These are phyloP conservation scores for Bryum argenteum DNA, from an alignment of 225 moss, liverwort and hornwort genomes.

Conservation along the genomic window DNA sequence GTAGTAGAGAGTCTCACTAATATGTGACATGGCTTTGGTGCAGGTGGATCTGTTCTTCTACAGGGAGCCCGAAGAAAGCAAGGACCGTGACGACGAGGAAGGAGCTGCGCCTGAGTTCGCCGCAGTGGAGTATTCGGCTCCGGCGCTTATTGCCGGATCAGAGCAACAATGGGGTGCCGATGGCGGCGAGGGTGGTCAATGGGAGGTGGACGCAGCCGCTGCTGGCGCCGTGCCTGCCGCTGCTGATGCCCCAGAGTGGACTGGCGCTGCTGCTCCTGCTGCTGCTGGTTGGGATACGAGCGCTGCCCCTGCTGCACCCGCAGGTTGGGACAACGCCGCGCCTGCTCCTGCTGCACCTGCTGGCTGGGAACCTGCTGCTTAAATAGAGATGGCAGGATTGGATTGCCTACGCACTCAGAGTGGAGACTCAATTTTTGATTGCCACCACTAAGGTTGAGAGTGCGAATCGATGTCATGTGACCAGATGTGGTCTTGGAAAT, in stretches of 20 bases:
- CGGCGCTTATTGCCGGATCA: conserved; percentile 27
- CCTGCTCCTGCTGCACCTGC: conserved; percentile 26
- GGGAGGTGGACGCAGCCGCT: conserved; percentile 27
- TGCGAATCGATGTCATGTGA: neutral
- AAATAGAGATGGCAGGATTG: conserved; percentile 1
- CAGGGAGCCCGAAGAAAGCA: conserved; percentile 38
- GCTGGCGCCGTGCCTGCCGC: conserved; percentile 15
- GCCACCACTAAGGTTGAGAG: neutral
- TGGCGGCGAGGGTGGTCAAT: conserved; percentile 29
- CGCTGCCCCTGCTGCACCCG: conserved; percentile 10
- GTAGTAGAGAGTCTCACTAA: neutral
- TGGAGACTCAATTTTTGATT: neutral
- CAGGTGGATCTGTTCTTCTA: conserved; percentile 48
- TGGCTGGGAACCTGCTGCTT: conserved; percentile 43
- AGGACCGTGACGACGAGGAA: conserved; percentile 47
- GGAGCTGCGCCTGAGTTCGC: conserved; percentile 42
- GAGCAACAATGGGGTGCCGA: conserved; percentile 37
- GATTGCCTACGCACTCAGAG: neutral
- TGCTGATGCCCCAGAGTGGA: conserved; percentile 26
- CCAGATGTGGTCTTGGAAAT: conserved; percentile 13
- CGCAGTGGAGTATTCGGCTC: conserved; percentile 31
- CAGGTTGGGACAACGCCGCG: conserved; percentile 35
- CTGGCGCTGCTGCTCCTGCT: conserved; percentile 11
- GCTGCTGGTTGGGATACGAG: conserved; percentile 37
- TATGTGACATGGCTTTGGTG: neutral